A percentile compares a stretch with the other conserved stretches of the same genome.
Evolutionary conservation across 257 asterid species (phyloP).

Genomic region (Plantago ovata): DNA sequence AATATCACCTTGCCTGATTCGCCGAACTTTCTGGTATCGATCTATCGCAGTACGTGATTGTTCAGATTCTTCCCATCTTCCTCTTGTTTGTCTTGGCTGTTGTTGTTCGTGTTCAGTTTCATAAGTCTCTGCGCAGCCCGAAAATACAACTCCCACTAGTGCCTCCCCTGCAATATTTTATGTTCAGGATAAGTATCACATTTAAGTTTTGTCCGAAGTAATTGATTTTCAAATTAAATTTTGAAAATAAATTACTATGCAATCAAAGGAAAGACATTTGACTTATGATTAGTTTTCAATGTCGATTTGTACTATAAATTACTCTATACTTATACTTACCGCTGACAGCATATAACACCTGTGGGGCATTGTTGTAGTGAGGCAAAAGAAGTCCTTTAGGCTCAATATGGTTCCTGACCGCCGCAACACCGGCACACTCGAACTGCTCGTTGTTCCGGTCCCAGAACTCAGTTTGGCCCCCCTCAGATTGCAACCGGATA

Average conservation of each 20-base stretch:
- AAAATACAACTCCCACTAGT: conserved; percentile 42
- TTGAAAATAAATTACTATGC: too few relatives aligned
- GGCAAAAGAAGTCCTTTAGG: conserved; percentile 52
- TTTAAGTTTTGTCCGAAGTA: too few relatives aligned
- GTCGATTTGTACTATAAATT: not conserved
- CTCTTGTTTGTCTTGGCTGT: not conserved
- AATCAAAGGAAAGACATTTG: too few relatives aligned
- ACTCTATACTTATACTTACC: conserved; percentile 21
- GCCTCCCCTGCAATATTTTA: conserved; percentile 38
- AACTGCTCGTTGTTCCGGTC: conserved; percentile 40
- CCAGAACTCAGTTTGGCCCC: conserved; percentile 57
- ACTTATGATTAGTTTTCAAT: not conserved
- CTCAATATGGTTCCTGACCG: conserved; percentile 35
- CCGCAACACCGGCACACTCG: conserved; percentile 53
- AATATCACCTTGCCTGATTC: conserved; percentile 41
- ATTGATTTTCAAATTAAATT: too few relatives aligned
- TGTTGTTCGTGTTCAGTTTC: conserved; percentile 22
- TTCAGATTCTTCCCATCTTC: not conserved
- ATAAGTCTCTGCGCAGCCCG: conserved; percentile 66
- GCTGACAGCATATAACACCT: conserved; percentile 40
- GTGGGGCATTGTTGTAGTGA: conserved; percentile 51
- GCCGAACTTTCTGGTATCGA: conserved; percentile 47
- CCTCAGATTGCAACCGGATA: conserved; percentile 38
- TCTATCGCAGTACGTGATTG: conserved; percentile 19
- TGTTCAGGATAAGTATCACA: too few relatives aligned